These are phyloP conservation scores for Suhomyces xylopsoci DNA, from an alignment of 805 yeast species.

Conservation along the genomic window DNA sequence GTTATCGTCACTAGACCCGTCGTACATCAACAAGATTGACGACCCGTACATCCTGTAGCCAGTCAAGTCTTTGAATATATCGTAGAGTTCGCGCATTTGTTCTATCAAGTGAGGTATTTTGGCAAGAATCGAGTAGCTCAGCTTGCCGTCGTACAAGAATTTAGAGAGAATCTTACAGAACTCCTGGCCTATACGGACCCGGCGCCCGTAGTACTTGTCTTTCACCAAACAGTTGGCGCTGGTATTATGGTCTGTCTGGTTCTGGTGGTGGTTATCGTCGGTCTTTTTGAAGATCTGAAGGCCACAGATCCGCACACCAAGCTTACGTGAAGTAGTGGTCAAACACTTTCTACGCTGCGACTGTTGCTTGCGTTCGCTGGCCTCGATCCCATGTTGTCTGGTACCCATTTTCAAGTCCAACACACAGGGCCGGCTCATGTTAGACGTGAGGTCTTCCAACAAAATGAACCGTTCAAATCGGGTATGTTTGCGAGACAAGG, in stretches of 20 bases:
- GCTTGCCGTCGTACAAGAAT: slow-evolving; percentile 75
- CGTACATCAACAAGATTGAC: slow-evolving; percentile 84
- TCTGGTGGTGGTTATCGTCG: background rate
- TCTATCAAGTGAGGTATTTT: slow-evolving; percentile 67
- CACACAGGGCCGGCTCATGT: slow-evolving; percentile 83
- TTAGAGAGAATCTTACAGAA: slow-evolving; percentile 73
- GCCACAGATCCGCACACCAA: slow-evolving; percentile 95
- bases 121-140: slow-evolving; percentile 52
- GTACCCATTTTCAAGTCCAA: slow-evolving; percentile 98
- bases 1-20: slow-evolving; percentile 45
- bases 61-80: slow-evolving; percentile 51
- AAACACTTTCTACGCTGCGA: slow-evolving; percentile 84
- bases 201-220: slow-evolving; percentile 92
- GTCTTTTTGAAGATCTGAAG: slow-evolving; percentile 49
- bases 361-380: slow-evolving; percentile 61
- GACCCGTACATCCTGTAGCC: slow-evolving; percentile 93
- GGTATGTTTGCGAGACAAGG: slow-evolving; percentile 39
- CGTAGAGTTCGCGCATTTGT: slow-evolving; percentile 56
- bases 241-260: slow-evolving; percentile 5
- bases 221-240: slow-evolving; percentile 41
- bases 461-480: slow-evolving; percentile 78
- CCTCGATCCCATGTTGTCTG: slow-evolving; percentile 96
- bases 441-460: slow-evolving; percentile 85
- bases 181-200: slow-evolving; percentile 64
- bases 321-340: slow-evolving; percentile 69